Evolutionary conservation across 2,329 filamentous ascomycete genomes (phyloP), one percentile per base, ranked within the genome.

Genomic region (Diatrype stigma): DNA sequence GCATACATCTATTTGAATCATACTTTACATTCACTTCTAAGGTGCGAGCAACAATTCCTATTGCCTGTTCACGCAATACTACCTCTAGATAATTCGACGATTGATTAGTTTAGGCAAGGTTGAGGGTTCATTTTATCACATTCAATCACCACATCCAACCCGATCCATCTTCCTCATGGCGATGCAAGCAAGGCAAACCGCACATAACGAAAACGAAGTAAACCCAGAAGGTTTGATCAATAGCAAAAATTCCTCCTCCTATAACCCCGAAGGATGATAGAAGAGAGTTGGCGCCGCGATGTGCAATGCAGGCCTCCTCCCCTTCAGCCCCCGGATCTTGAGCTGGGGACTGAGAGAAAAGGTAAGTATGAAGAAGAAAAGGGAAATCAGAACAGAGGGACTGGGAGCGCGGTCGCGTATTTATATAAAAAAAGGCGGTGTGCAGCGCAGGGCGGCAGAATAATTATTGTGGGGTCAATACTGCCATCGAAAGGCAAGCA

Each of bases 201-300:
- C 45, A 45, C 66, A 70, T 55, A 72, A 73, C 72, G 73, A 74
- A 74, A 75, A 69, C 56, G 51, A 53, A 40, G 38, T 6, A 10
- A 30, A 30, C 10, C 5, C 6, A 6, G 10, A 30, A 30, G 26
- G 38, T 44, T 26, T 40, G 38, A 19, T 44, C 48, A 55, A 65
- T 61, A 73, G 67, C 71, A 72, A 73, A 72, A 74, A 73, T 73
- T 73, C 34, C 67, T 61, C 70, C 68, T 64, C 67, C 71, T 66
- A 74, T 71, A 72, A 70, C 68, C 70, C 68, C 66, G 65, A 72
- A 74, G 70, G 71, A 68, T 70, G 74, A 73, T 73, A 64, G 69
- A 73, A 66, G 60, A 57, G 61, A 66, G 65, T 65, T 62, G 66
- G 72, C 70, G 65, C 72, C 72, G 68, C 72, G 70, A 61, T 70